Evolutionary conservation across 2,329 filamentous ascomycete species (phyloP), one percentile per base, ranked within the genome.

Genomic region (Penicillium psychrosexuale): DNA sequence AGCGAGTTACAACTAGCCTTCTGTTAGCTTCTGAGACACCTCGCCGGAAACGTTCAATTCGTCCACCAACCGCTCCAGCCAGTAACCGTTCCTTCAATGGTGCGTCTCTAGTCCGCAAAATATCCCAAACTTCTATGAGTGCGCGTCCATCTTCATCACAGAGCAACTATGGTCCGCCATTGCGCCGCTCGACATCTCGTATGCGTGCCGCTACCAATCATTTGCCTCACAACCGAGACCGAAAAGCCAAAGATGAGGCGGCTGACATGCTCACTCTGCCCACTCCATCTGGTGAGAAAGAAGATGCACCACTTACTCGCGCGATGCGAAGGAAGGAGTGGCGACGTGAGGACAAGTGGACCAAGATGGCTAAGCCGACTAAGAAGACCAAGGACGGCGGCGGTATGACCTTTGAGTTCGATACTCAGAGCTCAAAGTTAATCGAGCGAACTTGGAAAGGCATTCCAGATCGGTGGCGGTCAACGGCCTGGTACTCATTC

Each of bases 401-500:
- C 15, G 84, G 85, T 15, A 86, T 85, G 82, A 77, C 76, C 12
- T 87, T 87, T 60, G 88, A 91, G 51, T 97, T 97, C 69, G 91
- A 97, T 72, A 82, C 84, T 36, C 85, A 82, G 60, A 89, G 88
- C 69, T 81, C 89, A n/a, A 92, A 97, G 72, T 79, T 99, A 40
- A 86, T 96, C 55, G 88, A 92, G 62, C 84, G 94, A 53, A 95
- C 91, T 1, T 99, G 94, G 94, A 99, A 99, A 71, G 94, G 94
- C 30, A 96, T 99, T 60, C 94, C 94, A 0, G 94, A 99, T 73
- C 86, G 91, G 59, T 99, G 94, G 94, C 88, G 94, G 48, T 84
- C 88, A 31, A 88, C 90, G 1, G 94, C 93, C 2, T 99, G 94
- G 94, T 93, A 93, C 76, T 91, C 91, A 4, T 99, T 99, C 69